Percentiles rank a stretch among this genome's conserved stretches.
These are phyloP conservation scores for Penicillium sp. DNA, from an alignment of 2,329 filamentous ascomycete species.

Conservation along the genomic window DNA sequence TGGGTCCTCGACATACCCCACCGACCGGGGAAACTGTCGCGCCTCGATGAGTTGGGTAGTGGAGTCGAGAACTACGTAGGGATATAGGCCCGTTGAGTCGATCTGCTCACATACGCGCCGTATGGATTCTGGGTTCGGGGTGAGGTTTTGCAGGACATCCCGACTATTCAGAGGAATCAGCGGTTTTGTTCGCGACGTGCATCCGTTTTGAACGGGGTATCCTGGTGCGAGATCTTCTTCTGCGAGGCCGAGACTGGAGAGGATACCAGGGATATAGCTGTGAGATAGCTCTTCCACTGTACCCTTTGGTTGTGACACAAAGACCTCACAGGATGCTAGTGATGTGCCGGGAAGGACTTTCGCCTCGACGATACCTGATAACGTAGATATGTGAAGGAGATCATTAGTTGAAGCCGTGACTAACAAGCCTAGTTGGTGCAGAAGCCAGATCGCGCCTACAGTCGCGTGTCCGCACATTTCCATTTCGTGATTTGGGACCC, in stretches of 20 bases:
- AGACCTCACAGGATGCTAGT: not conserved
- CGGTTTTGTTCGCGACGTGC: constrained; percentile 2
- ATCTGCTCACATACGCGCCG: constrained; percentile 1
- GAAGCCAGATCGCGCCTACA: constrained; percentile 14
- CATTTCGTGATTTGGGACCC: constrained; percentile 14
- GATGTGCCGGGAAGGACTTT: not conserved
- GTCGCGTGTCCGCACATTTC: constrained; percentile 16
- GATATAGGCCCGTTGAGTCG: constrained; percentile 7
- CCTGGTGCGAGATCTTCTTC: not conserved
- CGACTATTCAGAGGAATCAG: constrained; percentile 3
- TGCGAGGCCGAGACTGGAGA: not conserved
- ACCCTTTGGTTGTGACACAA: not conserved
- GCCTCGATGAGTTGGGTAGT: constrained; percentile 10
- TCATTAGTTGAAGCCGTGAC: not conserved
- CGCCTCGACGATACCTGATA: constrained; percentile 4
- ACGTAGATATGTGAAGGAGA: constrained; percentile 1
- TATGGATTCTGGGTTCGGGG: not conserved
- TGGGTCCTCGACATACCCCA: constrained; percentile 13
- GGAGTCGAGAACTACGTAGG: not conserved
- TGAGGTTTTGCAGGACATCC: not conserved
- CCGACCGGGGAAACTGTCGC: constrained; percentile 9
- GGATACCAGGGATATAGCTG: not conserved
- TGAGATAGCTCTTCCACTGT: not conserved
- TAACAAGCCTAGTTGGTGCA: constrained; percentile 7
- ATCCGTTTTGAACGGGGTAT: constrained; percentile 2